Conservation (phyloP, 2,329 filamentous ascomycete genomes). For the Cadophora malorum region DNA sequence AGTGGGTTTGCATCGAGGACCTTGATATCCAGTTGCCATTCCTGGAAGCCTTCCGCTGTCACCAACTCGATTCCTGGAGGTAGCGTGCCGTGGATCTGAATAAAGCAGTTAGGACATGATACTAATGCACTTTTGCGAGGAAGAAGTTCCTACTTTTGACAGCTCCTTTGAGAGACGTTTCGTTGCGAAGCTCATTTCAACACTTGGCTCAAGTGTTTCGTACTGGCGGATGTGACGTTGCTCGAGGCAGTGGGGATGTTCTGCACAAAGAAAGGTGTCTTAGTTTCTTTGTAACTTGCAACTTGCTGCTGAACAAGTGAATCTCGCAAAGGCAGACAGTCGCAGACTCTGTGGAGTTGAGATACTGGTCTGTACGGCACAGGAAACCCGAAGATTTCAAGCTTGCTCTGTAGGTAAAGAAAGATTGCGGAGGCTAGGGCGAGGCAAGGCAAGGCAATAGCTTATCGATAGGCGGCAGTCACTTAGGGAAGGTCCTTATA, state of each 20-base stretch:
- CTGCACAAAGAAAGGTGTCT: not conserved
- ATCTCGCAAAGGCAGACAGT: not conserved
- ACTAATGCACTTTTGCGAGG: not conserved
- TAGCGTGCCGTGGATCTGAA: conserved; percentile 44
- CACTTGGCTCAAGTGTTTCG: conserved; percentile 3
- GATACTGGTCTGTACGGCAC: not conserved
- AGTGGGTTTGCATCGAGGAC: conserved; percentile 92
- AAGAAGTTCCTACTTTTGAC: conserved; percentile 53
- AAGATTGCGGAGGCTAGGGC: conserved; percentile 12
- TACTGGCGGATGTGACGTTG: not conserved
- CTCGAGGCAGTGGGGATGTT: not conserved
- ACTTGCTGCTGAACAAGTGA: no score
- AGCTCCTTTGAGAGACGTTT: conserved; percentile 67
- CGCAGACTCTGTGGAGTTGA: not conserved
- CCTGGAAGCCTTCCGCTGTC: conserved; percentile 79
- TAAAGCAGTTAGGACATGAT: not conserved
- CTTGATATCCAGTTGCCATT: conserved; percentile 91
- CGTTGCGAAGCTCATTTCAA: conserved; percentile 56
- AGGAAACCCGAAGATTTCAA: not conserved
- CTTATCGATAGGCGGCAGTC: conserved; percentile 20
- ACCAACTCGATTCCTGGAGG: conserved; percentile 80
- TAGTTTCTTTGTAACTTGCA: not conserved
- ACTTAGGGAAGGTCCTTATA: not conserved
- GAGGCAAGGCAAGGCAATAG: conserved; percentile 13
- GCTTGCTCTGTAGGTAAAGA: not conserved